phyloP scores from a whole-genome alignment of 495 filamentous ascomycete species.

The Hypoxylon lienhwacheense region DNA sequence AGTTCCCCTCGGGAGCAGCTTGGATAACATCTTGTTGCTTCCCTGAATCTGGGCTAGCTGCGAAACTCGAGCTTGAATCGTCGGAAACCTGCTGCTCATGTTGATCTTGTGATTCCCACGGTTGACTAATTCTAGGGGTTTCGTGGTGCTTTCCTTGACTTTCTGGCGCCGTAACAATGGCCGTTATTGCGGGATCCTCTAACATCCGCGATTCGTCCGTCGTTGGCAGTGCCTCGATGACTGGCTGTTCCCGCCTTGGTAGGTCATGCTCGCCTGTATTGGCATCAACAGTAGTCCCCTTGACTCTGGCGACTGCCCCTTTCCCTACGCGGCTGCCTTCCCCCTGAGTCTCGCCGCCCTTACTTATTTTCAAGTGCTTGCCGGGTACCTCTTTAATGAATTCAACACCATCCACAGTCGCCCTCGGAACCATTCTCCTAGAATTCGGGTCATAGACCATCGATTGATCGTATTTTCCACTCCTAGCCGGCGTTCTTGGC shows the following conservation, averaged over 20 bases:
- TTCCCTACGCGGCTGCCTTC: conserved; percentile 43
- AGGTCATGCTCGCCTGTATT: conserved; percentile 37
- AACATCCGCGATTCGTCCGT: conserved; percentile 9
- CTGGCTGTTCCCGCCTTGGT: conserved; percentile 20
- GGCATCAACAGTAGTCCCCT: conserved; percentile 40
- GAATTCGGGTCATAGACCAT: conserved; percentile 62
- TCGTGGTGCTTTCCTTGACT: conserved; percentile 5
- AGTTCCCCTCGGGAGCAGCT: conserved; percentile 57
- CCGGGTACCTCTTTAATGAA: conserved; percentile 50
- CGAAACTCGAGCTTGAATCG: conserved; percentile 4
- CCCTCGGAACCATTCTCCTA: conserved; percentile 53
- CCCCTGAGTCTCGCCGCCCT: conserved; percentile 40
- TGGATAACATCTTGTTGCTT: conserved; percentile 64
- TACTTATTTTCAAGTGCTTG: conserved; percentile 58
- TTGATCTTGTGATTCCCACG: conserved; percentile 2
- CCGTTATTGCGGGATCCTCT: conserved; percentile 14
- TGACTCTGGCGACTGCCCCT: conserved; percentile 40
- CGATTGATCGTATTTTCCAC: conserved; percentile 37
- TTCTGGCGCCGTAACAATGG: conserved; percentile 28
- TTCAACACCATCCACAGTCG: conserved; percentile 42
- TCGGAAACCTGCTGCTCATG: conserved; percentile 5
- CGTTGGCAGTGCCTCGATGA: conserved; percentile 9
- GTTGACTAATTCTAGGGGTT: neutral
- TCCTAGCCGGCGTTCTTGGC: conserved; percentile 23
- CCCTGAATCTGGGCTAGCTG: conserved; percentile 19